These are phyloP conservation scores for Rhodamnia rubescens DNA, from an alignment of 345 rosid species.

Conservation along the genomic window DNA sequence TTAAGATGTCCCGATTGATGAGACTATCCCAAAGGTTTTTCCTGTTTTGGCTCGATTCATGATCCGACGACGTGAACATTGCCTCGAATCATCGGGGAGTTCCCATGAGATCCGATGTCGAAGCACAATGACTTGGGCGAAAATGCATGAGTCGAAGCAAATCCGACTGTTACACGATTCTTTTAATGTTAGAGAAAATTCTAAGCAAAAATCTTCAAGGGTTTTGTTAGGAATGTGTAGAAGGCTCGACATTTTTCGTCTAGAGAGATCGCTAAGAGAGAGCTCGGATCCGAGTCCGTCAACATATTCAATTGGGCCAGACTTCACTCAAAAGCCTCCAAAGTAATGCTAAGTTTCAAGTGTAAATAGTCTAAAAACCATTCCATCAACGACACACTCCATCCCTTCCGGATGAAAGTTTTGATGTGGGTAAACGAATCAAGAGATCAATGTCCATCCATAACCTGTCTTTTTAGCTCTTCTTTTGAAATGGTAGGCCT, in stretches of 20 bases:
- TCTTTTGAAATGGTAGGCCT: neutral
- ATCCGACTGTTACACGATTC: neutral
- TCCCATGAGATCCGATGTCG: neutral
- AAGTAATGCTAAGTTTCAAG: neutral
- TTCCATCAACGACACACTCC: neutral
- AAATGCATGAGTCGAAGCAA: neutral
- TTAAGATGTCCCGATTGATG: neutral
- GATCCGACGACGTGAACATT: neutral
- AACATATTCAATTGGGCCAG: too few species aligned
- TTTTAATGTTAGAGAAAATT: neutral
- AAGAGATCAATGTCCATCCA: neutral
- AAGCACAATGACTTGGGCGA: neutral
- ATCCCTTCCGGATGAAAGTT: neutral
- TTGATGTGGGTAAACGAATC: neutral
- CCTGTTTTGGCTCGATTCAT: neutral
- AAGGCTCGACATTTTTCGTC: too few species aligned
- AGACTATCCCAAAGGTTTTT: neutral
- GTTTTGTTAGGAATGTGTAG: too few species aligned
- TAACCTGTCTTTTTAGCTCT: neutral
- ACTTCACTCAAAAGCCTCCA: neutral
- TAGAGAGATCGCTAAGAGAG: too few species aligned
- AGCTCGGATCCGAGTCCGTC: accelerated
- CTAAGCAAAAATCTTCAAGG: too few species aligned
- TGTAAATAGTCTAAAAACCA: neutral
- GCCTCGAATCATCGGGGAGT: too few species aligned